Base-by-base conservation (phyloP, 768 basidiomycete genomes). In the Hypholoma fasciculare region DNA sequence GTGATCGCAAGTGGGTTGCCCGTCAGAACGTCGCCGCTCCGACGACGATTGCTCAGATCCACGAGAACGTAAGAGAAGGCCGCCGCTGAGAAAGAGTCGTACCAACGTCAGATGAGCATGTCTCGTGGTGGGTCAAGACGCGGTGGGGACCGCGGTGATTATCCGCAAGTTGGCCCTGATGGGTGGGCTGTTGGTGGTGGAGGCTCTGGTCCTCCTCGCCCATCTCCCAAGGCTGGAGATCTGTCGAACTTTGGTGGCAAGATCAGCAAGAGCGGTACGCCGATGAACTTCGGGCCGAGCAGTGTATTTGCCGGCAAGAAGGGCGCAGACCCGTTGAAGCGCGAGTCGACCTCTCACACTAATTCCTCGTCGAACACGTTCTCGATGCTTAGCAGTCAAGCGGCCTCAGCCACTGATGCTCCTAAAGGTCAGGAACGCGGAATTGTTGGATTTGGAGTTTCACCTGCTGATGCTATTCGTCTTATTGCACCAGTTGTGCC, bases 91-190 rank as follows among this genome's bases (percentile, higher is more conserved):
- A 89, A 80, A 66, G 86, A 85, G 70, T 78, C 75, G 30, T 81
- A 74, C 62, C 79, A 83, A 30, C 82, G 87, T 2, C 83, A 82
- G 48, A 77, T 86, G 51, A 87, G 83, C 71, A 93, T 96, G 85
- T 95, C 94, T 23, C 89, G 96, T 39, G 89, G 90, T 39, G 93
- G 94, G 39, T 98, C 96, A 55, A 84, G 93, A 53, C 88, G 94
- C 43, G 96, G 95, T 39, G 86, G 84, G 16, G 84, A 91, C 8
- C 82, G 89, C 59, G 81, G 78, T 44, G 81, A 82, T 11, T 77
- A 76, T 48, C 75, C 80, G 14, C 85, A 85, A 56, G 75, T 80
- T 55, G 86, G 85, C 26, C 81, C 88, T 30, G 95, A 98, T 59
- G 92, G 92, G n/a, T 98, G 96, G 95, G 84, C 90, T 37, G 87